Base-by-base conservation (phyloP, 371 early-diverging fungal species). In the Umbelopsis sp. region DNA sequence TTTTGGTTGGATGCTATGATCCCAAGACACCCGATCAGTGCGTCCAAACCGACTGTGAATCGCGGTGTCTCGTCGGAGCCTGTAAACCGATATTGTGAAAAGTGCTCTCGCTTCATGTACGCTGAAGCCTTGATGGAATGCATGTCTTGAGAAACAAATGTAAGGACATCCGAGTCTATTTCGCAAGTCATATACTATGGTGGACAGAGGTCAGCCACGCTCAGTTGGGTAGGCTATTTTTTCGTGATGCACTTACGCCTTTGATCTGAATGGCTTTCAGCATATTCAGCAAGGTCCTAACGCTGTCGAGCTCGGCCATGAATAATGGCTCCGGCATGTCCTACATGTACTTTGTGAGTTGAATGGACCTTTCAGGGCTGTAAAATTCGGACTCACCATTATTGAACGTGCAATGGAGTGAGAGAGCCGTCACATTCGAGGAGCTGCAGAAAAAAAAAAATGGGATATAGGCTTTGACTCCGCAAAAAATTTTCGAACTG, bases 121-220 rank as follows among this genome's bases (percentile, higher is more conserved):
- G 75, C 79, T 11, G 75, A 68, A 16, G 75, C 79, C 65, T 78
- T 78, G 14, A 78, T 71, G 29, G 70, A 53, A 9, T 71, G 76
- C 5, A 68, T 38, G 20, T 76, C 72, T 67, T 75, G 74, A 3
- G 74, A 74, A 3, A 79, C 72, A 22, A 83, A 68, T 2, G 74
- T 74, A 5, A 83, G 37, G 0, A 81, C 84, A 70, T 80, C 80
- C 57, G 75, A 74, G 48, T 71, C 69, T 57, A 81, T 74, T 52
- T 69, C 69, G 24, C 73, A 73, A 25, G 72, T 74, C 22, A 75
- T 73, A 8, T 65, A 65, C 79, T 79, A 63, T 24, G 20, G 50
- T 51, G 57, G 67, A 57, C 24, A 24, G 22, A 29, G 38, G 50
- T 48, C 18, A n/a, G 20, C 18, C 29, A 8, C 12, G 44, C 9